Base-by-base conservation (phyloP, 2,329 filamentous ascomycete species). In the Ophiostoma sp. region DNA sequence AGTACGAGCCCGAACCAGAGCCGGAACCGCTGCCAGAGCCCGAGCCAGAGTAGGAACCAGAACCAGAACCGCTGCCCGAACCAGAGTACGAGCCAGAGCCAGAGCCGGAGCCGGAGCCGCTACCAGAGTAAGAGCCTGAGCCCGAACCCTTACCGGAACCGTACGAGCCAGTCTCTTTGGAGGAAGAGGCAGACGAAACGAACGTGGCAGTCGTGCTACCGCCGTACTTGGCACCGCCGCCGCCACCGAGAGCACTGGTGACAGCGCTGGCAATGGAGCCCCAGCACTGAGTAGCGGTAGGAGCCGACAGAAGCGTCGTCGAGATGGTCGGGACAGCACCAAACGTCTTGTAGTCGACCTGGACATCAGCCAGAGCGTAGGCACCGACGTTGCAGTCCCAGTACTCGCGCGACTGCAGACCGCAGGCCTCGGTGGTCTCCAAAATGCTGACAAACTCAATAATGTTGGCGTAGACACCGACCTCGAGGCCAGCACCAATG, bases 401-500 rank as follows among this genome's bases (percentile, higher is more conserved):
- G 71, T 78, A 80, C 76, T 84, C 82, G 66, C 78, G 75, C 59
- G 77, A 48, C 74, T 77, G 77, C n/a, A 85, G 76, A 31, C 78
- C 80, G 77, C 84, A 85, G 64, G 76, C 70, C 11, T 79, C 78
- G 5, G 80, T 81, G 48, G 76, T 78, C 69, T 82, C 81, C 71
- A 85, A 80, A 71, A 81, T 78, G 74, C 82, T 81, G 73, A 84
- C 82, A 78, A 89, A 87, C 76, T 89, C 85, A n/a, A 87, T 82
- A 7, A 90, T 78, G 79, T 89, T 85, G 73, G 84, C 83, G 78
- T 83, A 88, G 59, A 88, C 79, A 59, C 81, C 82, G 17, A 85
- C 75, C 76, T 84, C 83, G 45, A 85, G 82, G 75, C 83, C 84
- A 28, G 85, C 81, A 55, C 82, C 81, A 74, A 82, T 75, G 33